A percentile compares a stretch with the other conserved stretches of the same genome.
phyloP scores from a whole-genome alignment of 2,329 filamentous ascomycete species.

The Sporothrix luriei region DNA sequence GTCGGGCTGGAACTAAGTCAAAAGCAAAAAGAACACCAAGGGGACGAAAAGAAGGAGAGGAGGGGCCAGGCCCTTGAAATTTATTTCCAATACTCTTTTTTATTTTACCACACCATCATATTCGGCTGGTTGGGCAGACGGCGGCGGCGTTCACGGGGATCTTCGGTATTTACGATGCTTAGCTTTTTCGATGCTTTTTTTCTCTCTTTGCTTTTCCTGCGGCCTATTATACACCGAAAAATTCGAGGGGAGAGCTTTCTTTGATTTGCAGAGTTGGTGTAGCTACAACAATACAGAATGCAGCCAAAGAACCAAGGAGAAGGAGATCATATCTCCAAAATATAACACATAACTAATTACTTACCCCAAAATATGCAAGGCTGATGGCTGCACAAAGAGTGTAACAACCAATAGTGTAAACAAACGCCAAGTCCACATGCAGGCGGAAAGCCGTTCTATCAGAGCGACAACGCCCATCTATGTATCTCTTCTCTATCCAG shows the following conservation, averaged over 20 bases:
- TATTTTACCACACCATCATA: constrained; percentile 19
- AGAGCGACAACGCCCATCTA: constrained; percentile 1
- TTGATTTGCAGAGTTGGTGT: not conserved
- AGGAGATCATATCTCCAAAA: not conserved
- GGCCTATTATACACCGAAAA: not conserved
- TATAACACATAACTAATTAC: not conserved
- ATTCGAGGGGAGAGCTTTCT: not conserved
- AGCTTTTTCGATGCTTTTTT: not conserved
- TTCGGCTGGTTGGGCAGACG: constrained; percentile 20
- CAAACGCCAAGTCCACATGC: constrained; percentile 23
- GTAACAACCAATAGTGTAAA: not conserved
- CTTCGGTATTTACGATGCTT: not conserved
- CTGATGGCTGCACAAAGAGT: not conserved
- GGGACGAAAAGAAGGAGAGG: not conserved
- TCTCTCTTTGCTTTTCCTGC: not conserved
- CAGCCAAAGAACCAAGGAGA: not conserved
- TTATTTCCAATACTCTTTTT: constrained; percentile 19
- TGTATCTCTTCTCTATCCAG: constrained; percentile 20
- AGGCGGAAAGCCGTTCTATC: constrained; percentile 15
- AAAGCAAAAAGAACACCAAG: not conserved
- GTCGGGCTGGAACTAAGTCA: constrained; percentile 51
- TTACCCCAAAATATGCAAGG: constrained; percentile 15
- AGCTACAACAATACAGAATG: not conserved
- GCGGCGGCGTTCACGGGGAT: constrained; percentile 27
- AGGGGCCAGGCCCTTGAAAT: not conserved